Evolutionary conservation across 768 basidiomycete species (phyloP), one percentile per base, ranked within the genome.

Genomic region (Coprinopsis marcescibilis): DNA sequence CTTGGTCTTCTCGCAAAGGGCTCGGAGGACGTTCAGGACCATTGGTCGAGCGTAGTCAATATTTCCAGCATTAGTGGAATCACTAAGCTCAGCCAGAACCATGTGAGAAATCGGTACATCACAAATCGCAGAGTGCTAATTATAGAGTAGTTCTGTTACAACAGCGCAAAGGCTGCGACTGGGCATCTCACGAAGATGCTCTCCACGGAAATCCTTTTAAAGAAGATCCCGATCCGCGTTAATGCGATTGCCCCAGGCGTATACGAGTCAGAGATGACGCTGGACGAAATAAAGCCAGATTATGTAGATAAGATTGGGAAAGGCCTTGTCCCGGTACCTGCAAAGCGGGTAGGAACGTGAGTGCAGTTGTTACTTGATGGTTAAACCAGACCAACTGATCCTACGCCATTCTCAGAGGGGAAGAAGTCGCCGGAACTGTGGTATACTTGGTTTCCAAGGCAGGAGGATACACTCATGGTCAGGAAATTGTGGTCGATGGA

Each of bases 141-240:
- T 15, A 17, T 15, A 32, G 14, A 43, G 14, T 55, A 90, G 88
- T 89, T 89, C 58, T 78, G 75, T 23, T 90, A 90, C 62, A 90
- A 90, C 61, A 85, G 83, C 55, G 70, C 83, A 5, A 90, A 90
- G 60, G 85, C 84, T 0, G 89, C 85, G 2, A 80, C 78, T 4
- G 74, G 82, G 11, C 86, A 89, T 52, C 65, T 90, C n/a, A 85
- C 85, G 8, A 81, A 71, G 63, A 76, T 89, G 77, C 63, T 90
- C 41, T 68, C 87, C 1, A 87, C 87, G 1, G 88, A 89, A 56
- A 71, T 88, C 43, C 82, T 81, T 3, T 65, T 89, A 45, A 81
- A 83, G 57, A 71, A 71, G 20, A 72, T 85, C 8, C 76, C 77
- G 7, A 77, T 89, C 23, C 84, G 85, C 47, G 77, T 89, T 39